Evolutionary conservation across 345 rosid genomes (phyloP).

Genomic region (Rhodamnia rubescens): DNA sequence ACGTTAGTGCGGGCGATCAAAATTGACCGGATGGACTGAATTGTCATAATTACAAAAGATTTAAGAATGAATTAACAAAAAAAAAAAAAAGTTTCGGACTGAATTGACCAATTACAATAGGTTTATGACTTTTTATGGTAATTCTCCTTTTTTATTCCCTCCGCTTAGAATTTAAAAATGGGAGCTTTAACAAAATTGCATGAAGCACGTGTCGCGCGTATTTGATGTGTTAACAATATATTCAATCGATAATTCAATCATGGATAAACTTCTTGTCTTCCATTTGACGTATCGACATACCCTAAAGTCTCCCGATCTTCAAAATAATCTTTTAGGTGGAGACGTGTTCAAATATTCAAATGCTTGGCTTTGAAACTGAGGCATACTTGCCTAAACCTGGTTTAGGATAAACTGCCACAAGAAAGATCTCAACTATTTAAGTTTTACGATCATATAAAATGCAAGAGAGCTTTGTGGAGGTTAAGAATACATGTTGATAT

Average conservation of each 20-base stretch:
- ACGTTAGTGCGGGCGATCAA: too few relatives aligned
- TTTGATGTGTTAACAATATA: neutral
- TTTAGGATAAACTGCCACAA: neutral
- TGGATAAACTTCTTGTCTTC: too few relatives aligned
- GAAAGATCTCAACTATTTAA: neutral
- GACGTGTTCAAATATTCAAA: neutral
- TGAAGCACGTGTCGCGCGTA: neutral
- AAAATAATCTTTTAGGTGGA: neutral
- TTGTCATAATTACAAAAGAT: too few relatives aligned
- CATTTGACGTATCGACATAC: neutral
- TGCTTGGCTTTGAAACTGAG: neutral
- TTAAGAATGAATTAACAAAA: too few relatives aligned
- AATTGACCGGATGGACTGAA: too few relatives aligned
- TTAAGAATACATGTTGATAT: neutral
- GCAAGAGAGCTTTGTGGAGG: neutral
- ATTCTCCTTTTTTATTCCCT: neutral
- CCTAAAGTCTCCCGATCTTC: neutral
- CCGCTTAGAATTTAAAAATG: neutral
- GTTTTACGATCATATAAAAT: neutral
- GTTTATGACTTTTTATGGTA: too few relatives aligned
- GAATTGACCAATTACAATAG: too few relatives aligned
- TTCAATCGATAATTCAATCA: too few relatives aligned
- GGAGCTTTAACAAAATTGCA: neutral
- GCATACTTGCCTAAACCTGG: neutral
- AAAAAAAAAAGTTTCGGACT: too few relatives aligned